These are phyloP conservation scores for Nicotiana obtusifolia DNA, from an alignment of 257 asterid species.

Conservation along the genomic window DNA sequence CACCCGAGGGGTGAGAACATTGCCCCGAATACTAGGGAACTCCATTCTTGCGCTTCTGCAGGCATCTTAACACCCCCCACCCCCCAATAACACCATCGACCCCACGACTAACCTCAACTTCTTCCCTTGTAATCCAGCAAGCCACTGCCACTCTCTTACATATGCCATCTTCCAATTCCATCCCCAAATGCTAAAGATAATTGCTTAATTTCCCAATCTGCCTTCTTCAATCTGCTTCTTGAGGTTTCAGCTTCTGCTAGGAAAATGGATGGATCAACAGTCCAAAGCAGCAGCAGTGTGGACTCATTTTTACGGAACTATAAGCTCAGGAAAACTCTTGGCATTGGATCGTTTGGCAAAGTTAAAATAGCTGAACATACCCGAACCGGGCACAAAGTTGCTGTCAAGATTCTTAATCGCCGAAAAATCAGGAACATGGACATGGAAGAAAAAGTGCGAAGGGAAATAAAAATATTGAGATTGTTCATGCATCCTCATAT, in stretches of 20 bases:
- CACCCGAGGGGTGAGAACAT: too few relatives aligned
- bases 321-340: conserved; percentile 93
- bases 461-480: conserved; percentile 89
- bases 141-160: not conserved
- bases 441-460: conserved; percentile 90
- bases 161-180: not conserved
- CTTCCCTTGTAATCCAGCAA: not conserved
- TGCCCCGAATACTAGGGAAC: not conserved
- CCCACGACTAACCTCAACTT: not conserved
- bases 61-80: not conserved
- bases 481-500: conserved; percentile 94
- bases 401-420: conserved; percentile 90
- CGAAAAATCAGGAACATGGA: conserved; percentile 60
- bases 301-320: conserved; percentile 71
- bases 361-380: conserved; percentile 86
- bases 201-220: not conserved
- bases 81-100: not conserved
- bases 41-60: not conserved
- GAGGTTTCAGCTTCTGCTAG: conserved; percentile 11
- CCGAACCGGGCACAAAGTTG: conserved; percentile 79
- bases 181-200: not conserved
- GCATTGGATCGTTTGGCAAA: conserved; percentile 88
- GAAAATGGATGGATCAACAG: conserved; percentile 62
- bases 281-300: conserved; percentile 50
- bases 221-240: not conserved